Evolutionary conservation across 345 rosid genomes (phyloP).

Genomic region (Leavenworthia alabamica): DNA sequence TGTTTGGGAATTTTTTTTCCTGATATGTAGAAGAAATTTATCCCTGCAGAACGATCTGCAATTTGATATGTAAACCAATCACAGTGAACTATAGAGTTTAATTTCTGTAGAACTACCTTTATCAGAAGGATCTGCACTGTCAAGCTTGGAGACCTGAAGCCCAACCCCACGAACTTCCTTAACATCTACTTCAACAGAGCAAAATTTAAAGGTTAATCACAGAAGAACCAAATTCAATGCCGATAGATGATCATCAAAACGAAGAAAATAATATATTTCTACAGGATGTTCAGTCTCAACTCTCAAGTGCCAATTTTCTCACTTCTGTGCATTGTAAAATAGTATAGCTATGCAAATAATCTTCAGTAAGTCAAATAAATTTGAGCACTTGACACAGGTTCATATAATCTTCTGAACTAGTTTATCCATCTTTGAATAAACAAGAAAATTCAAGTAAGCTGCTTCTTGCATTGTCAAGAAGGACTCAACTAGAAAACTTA

Average conservation of each 20-base stretch:
- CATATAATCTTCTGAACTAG: constrained; percentile 3
- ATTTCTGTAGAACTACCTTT: constrained; percentile 40
- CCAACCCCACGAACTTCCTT: constrained; percentile 89
- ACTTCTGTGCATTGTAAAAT: neutral
- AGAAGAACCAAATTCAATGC: neutral
- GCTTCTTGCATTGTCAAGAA: neutral
- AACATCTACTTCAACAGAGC: constrained; percentile 43
- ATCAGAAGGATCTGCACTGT: constrained; percentile 49
- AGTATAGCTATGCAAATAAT: neutral
- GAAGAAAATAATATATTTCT: no score
- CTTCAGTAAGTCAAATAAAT: neutral
- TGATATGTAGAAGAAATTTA: neutral
- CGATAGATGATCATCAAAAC: no score
- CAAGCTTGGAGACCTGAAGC: constrained; percentile 93
- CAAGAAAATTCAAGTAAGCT: neutral
- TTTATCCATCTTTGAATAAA: neutral
- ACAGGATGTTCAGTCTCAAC: no score
- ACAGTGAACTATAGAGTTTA: constrained; percentile 7
- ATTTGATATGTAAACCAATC: neutral
- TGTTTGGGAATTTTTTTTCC: neutral
- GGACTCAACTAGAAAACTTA: neutral
- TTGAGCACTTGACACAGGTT: neutral
- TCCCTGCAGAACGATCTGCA: neutral
- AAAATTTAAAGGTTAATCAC: neutral
- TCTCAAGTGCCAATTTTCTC: neutral